Evolutionary conservation across 768 basidiomycete genomes (phyloP), one percentile per base, ranked within the genome.

Genomic region (Xerocomellus intermedius): DNA sequence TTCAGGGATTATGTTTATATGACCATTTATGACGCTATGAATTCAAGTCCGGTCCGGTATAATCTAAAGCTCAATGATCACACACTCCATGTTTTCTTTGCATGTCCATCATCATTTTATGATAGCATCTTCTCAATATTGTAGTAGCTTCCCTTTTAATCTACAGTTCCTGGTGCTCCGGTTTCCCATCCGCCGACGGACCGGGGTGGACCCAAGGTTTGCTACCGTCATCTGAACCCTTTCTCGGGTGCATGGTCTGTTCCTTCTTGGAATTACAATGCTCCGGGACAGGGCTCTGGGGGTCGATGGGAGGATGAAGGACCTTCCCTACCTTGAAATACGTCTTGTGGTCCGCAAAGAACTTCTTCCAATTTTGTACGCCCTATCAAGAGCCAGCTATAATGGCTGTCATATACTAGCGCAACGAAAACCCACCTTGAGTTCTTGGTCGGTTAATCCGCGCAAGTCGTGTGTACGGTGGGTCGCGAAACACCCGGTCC

Each of bases 381-480:
- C 89, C 75, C 92, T 96, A 52, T 48, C 41, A 39, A 35, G 39
- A 33, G 19, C 54, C 44, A 48, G 44, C 24, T 5, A 39, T 36
- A 26, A 37, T 39, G 10, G 36, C 35, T 4, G 16, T 42, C 10
- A 26, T 32, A 37, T 19, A 51, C 45, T n/a, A 39, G 53, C 48
- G 24, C 12, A 21, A 48, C 5, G 33, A 17, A 39, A 50, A 74
- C 83, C 64, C 69, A 90, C 95, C 67, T 77, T 71, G 57, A 88
- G 69, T 73, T 98, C 91, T 55, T 75, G 70, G 48, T 87, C 83
- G 35, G 77, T 79, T 61, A 98, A 72, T 16, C 89, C 96, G 58
- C 95, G 86, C 57, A 88, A 76, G 74, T 98, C 95, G 74, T 97
- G 89, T 37, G 94, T 98, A 42, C 84, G 82, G 73, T 98, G 95